Conservation (phyloP, 1,139 yeast species). For the Diutina siamensis region DNA sequence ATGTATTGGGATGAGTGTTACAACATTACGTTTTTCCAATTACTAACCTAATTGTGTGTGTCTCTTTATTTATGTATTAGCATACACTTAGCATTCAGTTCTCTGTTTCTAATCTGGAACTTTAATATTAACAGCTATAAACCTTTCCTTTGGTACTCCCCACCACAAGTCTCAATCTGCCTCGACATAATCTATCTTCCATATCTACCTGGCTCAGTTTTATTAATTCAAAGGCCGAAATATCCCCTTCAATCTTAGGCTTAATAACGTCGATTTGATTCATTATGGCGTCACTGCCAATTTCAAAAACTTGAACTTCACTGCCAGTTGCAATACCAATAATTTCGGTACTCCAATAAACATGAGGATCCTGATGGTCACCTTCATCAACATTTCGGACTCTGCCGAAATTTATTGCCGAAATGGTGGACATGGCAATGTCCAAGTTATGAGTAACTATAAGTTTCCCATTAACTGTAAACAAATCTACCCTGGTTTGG, state of each 20-base stretch:
- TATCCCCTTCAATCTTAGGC: neutral
- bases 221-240: neutral
- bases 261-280: neutral
- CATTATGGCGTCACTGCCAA: neutral
- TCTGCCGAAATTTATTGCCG: neutral
- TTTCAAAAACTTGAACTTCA: neutral
- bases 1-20: no score
- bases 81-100: no score
- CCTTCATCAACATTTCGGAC: constrained; percentile 1
- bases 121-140: neutral
- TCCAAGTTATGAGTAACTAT: neutral
- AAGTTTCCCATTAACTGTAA: neutral
- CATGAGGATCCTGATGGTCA: neutral
- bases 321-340: neutral
- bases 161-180: neutral
- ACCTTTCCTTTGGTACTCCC: constrained; percentile 2
- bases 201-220: neutral
- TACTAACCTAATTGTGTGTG: no score
- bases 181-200: neutral
- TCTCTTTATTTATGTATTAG: no score
- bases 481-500: neutral
- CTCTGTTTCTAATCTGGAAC: no score
- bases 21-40: no score
- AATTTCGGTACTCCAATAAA: neutral
- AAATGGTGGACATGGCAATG: neutral